Evolutionary conservation across 257 asterid genomes (phyloP).

Genomic region (Salvia hispanica): DNA sequence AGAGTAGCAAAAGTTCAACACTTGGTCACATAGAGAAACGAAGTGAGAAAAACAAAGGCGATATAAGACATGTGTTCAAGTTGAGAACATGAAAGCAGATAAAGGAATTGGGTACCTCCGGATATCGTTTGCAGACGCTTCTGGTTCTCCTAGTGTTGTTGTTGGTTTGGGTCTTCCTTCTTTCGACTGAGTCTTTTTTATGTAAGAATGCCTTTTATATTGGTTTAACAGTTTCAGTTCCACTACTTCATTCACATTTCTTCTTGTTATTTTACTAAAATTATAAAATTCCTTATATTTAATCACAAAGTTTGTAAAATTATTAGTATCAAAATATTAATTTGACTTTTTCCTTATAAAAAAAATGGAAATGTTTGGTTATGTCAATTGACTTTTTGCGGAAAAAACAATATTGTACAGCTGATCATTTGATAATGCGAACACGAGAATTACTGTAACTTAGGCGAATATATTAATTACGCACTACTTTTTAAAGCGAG

Average conservation of each 20-base stretch:
- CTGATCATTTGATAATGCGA: no score
- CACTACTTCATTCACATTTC: not conserved
- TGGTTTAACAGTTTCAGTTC: not conserved
- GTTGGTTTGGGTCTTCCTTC: conserved; percentile 29
- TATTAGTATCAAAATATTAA: no score
- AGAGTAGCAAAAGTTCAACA: conserved; percentile 3
- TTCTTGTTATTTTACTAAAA: not conserved
- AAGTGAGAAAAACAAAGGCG: conserved; percentile 1
- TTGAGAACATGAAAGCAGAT: conserved; percentile 23
- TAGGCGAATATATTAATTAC: not conserved
- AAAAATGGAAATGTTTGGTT: no score
- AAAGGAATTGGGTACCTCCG: conserved; percentile 28
- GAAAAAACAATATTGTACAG: no score
- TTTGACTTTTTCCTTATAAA: no score
- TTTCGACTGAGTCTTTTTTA: conserved; percentile 7
- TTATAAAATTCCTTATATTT: no score
- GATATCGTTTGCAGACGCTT: conserved; percentile 7
- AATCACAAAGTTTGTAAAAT: no score
- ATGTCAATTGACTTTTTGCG: no score
- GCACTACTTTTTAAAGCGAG: no score
- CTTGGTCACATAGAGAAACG: not conserved
- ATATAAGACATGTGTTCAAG: conserved; percentile 20
- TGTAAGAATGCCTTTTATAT: conserved; percentile 7
- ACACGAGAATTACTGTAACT: not conserved
- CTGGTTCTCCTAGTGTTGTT: conserved; percentile 6